Evolutionary conservation across 148 eudicot species (phyloP).

Genomic region (Chenopodium berlandieri): DNA sequence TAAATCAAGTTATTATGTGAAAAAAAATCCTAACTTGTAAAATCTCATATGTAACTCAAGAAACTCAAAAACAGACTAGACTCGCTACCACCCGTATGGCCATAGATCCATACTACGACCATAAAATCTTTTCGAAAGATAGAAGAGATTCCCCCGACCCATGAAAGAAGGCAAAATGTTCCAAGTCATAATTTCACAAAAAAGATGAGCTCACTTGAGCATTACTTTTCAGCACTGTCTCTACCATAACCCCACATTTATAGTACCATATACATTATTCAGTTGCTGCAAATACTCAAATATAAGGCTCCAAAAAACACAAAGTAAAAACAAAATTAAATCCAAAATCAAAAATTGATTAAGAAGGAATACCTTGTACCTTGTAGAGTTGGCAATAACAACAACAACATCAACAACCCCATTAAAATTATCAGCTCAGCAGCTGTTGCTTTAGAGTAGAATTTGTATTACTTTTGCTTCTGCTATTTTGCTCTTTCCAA

Average conservation of each 20-base stretch:
- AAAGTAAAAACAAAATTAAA: not conserved
- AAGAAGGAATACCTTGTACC: slow-evolving; percentile 28
- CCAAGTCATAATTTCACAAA: not conserved
- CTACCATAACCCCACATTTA: not conserved
- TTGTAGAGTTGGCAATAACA: slow-evolving; percentile 38
- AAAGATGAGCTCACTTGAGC: slow-evolving; percentile 16
- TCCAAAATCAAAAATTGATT: too few species aligned
- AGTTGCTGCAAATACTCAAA: not conserved
- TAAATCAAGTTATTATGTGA: too few species aligned
- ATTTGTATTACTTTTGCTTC: not conserved
- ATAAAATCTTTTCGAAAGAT: not conserved
- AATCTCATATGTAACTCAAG: too few species aligned
- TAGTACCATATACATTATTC: not conserved
- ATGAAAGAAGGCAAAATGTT: slow-evolving; percentile 22
- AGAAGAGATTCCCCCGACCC: slow-evolving; percentile 11
- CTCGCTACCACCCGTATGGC: not conserved
- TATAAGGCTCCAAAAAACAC: slow-evolving; percentile 8
- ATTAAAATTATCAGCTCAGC: not conserved
- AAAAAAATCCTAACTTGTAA: too few species aligned
- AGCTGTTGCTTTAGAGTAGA: not conserved
- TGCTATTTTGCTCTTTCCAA: slow-evolving; percentile 5
- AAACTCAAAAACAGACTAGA: too few species aligned
- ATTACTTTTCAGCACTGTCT: slow-evolving; percentile 2
- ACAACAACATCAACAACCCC: slow-evolving; percentile 1
- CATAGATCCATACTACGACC: not conserved